Evolutionary conservation across 768 basidiomycete genomes (phyloP).

Genomic region (Pleurotus sapidus): DNA sequence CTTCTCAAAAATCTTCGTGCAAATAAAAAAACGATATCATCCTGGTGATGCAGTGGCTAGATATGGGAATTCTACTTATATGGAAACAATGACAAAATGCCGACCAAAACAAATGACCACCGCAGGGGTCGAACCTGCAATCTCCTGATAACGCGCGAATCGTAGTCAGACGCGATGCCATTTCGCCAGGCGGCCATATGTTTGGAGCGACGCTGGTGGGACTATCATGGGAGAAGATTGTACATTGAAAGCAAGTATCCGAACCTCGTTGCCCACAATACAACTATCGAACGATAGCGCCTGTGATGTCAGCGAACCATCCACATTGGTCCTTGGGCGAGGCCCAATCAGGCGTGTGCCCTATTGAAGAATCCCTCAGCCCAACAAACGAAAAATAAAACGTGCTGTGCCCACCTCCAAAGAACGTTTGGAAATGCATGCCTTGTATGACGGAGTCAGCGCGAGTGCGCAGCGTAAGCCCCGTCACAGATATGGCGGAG

Average conservation of each 20-base stretch:
- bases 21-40: too few relatives aligned
- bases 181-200: slow-evolving; percentile 63
- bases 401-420: not conserved
- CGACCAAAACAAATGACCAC: slow-evolving; percentile 49
- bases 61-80: too few relatives aligned
- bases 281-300: slow-evolving; percentile 24
- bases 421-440: slow-evolving; percentile 62
- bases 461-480: slow-evolving; percentile 44
- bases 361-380: slow-evolving; percentile 21
- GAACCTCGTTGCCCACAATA: not conserved
- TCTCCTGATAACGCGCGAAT: slow-evolving; percentile 64
- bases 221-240: too few relatives aligned
- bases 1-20: too few relatives aligned
- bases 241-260: too few relatives aligned
- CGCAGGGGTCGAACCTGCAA: slow-evolving; percentile 91
- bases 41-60: too few relatives aligned
- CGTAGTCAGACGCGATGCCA: slow-evolving; percentile 95
- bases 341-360: slow-evolving; percentile 56
- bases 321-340: slow-evolving; percentile 52
- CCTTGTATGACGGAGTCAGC: slow-evolving; percentile 53
- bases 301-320: slow-evolving; percentile 53
- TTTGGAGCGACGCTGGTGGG: too few relatives aligned
- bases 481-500: slow-evolving; percentile 47
- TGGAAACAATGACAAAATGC: too few relatives aligned
- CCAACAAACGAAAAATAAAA: not conserved